A percentile compares a stretch with the other conserved stretches of the same genome.
Evolutionary conservation across 2,329 filamentous ascomycete species (phyloP).

Genomic region (Fusarium avenaceum): DNA sequence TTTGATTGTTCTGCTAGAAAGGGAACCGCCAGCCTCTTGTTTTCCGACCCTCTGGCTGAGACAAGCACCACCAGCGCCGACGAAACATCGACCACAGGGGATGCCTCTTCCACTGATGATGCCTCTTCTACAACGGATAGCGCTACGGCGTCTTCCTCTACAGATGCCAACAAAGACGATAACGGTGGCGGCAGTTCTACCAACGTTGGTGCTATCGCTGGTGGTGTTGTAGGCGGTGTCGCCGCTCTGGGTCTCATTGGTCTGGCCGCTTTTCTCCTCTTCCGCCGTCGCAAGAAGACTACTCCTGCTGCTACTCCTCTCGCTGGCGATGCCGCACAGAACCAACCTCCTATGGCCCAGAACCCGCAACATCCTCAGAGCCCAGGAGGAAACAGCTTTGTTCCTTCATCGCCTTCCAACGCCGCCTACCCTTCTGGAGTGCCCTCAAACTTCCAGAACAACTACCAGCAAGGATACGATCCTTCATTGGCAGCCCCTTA

Average conservation of each 20-base stretch:
- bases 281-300: conserved; percentile 56
- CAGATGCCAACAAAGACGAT: conserved; percentile 44
- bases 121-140: conserved; percentile 21
- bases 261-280: conserved; percentile 57
- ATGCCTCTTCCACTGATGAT: conserved; percentile 25
- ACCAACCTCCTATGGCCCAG: conserved; percentile 40
- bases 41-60: conserved; percentile 50
- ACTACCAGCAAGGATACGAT: conserved; percentile 48
- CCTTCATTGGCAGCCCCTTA: conserved; percentile 41
- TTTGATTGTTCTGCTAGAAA: conserved; percentile 47
- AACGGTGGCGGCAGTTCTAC: conserved; percentile 42
- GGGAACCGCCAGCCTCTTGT: conserved; percentile 49
- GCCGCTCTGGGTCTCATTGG: conserved; percentile 58
- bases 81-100: conserved; percentile 23
- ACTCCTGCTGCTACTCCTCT: conserved; percentile 30
- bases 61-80: conserved; percentile 18
- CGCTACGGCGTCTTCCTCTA: conserved; percentile 16
- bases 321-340: conserved; percentile 23
- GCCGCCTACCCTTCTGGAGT: conserved; percentile 49
- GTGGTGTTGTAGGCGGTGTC: conserved; percentile 63
- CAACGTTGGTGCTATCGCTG: conserved; percentile 60
- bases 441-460: conserved; percentile 43
- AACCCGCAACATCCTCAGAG: conserved; percentile 40
- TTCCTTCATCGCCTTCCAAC: conserved; percentile 42
- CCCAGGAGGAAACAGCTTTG: conserved; percentile 34